These are phyloP conservation scores for Jacaranda mimosifolia DNA, from an alignment of 257 asterid species.

Conservation along the genomic window DNA sequence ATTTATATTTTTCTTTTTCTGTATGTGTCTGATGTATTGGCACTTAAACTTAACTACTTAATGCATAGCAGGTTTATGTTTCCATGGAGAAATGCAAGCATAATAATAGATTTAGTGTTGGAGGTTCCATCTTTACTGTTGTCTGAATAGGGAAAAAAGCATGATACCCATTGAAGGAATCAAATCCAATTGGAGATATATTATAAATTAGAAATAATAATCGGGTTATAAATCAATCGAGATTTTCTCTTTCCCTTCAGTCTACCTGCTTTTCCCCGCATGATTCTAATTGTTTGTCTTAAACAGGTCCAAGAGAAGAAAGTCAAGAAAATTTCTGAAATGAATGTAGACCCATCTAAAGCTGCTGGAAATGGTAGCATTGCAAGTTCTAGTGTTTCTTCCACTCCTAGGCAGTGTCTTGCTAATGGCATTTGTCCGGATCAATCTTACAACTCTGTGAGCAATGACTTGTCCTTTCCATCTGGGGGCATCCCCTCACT, in stretches of 20 bases:
- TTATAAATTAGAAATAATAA: background rate
- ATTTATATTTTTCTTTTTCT: constrained; percentile 3
- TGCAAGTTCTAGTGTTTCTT: constrained; percentile 73
- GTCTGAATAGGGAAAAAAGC: constrained; percentile 18
- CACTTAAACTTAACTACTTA: background rate
- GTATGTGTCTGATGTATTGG: background rate
- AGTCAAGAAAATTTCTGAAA: constrained; percentile 85
- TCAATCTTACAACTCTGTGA: constrained; percentile 58
- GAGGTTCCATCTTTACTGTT: constrained; percentile 17
- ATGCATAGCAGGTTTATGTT: constrained; percentile 10
- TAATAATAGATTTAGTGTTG: constrained; percentile 24
- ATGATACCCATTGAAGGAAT: constrained; percentile 14
- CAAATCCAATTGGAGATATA: constrained; percentile 7
- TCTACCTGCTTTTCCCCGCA: background rate
- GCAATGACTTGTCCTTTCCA: constrained; percentile 72
- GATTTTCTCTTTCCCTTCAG: background rate
- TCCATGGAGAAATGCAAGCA: background rate
- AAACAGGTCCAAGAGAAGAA: constrained; percentile 98
- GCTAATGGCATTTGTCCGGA: constrained; percentile 74
- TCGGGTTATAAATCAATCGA: constrained; percentile 7
- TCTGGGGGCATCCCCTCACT: constrained; percentile 78
- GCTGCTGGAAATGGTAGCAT: constrained; percentile 66
- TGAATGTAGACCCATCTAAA: constrained; percentile 78
- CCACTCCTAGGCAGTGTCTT: constrained; percentile 61
- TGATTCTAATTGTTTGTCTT: constrained; percentile 32